phyloP scores from a whole-genome alignment of 1,284 basidiomycete species.

The Moesziomyces sp. region DNA sequence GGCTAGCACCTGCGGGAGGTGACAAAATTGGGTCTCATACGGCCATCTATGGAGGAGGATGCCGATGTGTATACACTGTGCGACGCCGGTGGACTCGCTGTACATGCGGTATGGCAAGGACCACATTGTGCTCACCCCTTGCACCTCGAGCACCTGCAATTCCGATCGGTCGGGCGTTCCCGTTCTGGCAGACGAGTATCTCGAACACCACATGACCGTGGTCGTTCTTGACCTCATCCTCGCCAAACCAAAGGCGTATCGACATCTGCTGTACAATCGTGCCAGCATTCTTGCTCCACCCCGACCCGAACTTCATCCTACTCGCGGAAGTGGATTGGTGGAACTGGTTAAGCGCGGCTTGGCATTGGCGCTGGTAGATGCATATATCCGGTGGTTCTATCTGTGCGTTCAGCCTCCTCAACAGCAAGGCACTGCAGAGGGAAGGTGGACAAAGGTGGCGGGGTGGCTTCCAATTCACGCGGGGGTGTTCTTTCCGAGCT shows the following conservation, averaged over 20 bases:
- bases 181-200: constrained; percentile 81
- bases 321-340: not conserved
- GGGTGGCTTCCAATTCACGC: constrained; percentile 16
- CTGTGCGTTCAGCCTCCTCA: constrained; percentile 72
- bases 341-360: constrained; percentile 14
- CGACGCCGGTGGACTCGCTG: constrained; percentile 29
- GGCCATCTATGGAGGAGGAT: not conserved
- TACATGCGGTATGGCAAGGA: constrained; percentile 44
- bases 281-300: constrained; percentile 9
- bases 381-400: constrained; percentile 52
- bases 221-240: constrained; percentile 85
- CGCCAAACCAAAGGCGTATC: constrained; percentile 84
- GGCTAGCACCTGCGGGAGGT: no score
- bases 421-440: constrained; percentile 67
- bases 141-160: constrained; percentile 12
- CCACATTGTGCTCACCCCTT: constrained; percentile 43
- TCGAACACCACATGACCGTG: constrained; percentile 83
- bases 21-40: not conserved
- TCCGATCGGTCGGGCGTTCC: constrained; percentile 64
- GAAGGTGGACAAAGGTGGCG: not conserved
- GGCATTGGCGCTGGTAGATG: constrained; percentile 38
- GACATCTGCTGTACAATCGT: constrained; percentile 89
- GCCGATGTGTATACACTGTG: constrained; percentile 51
- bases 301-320: no score
- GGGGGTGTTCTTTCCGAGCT: constrained; percentile 29